Conservation (phyloP, 768 basidiomycete genomes). For the Kwoniella pini region DNA sequence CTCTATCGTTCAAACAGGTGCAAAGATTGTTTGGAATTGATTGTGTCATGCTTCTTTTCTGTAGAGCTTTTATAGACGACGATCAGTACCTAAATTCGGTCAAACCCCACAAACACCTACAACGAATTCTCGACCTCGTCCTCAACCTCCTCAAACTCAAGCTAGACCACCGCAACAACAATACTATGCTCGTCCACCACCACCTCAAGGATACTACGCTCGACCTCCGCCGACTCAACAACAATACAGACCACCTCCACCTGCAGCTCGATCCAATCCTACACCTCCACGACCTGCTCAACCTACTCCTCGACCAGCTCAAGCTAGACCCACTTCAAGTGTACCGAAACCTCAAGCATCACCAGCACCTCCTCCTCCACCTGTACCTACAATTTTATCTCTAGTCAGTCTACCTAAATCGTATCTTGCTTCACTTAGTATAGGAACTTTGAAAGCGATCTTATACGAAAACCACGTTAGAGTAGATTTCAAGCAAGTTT, state of each 20-base stretch:
- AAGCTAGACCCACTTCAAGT: slow-evolving; percentile 32
- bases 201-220: slow-evolving; percentile 28
- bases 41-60: background rate
- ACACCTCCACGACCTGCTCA: slow-evolving; percentile 16
- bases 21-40: too few species aligned
- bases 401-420: slow-evolving; percentile 66
- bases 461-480: slow-evolving; percentile 71
- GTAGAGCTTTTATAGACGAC: slow-evolving; percentile 49
- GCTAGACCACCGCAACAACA: slow-evolving; percentile 7
- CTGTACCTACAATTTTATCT: slow-evolving; percentile 66
- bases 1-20: background rate
- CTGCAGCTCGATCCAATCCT: background rate
- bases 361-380: slow-evolving; percentile 57
- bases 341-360: slow-evolving; percentile 36
- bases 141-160: slow-evolving; percentile 7
- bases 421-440: slow-evolving; percentile 64
- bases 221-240: slow-evolving; percentile 27
- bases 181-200: slow-evolving; percentile 28
- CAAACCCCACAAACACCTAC: slow-evolving; percentile 19
- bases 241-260: slow-evolving; percentile 22
- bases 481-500: slow-evolving; percentile 63
- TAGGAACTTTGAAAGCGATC: slow-evolving; percentile 73
- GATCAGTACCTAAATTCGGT: slow-evolving; percentile 48
- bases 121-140: slow-evolving; percentile 4
- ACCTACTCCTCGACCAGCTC: slow-evolving; percentile 26